phyloP scores from a whole-genome alignment of 179 eudicot species.

The Sideroxylon spinosum region DNA sequence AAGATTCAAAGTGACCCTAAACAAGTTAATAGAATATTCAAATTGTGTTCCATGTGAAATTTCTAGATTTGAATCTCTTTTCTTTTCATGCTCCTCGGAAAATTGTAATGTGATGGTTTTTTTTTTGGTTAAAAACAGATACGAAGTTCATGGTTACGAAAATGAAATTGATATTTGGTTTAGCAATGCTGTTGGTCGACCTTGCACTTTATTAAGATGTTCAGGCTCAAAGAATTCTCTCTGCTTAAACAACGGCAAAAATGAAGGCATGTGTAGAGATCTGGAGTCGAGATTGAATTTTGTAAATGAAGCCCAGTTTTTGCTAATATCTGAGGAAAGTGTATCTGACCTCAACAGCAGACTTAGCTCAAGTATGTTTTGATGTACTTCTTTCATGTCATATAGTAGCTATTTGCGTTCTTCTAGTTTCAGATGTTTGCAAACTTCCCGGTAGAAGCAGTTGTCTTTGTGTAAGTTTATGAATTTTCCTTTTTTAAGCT shows the following conservation, averaged over 20 bases:
- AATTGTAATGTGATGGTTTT: background rate
- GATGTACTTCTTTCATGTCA: slow-evolving; percentile 10
- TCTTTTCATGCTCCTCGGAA: background rate
- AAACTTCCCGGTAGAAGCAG: background rate
- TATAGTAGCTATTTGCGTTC: background rate
- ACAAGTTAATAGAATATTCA: no score
- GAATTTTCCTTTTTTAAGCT: background rate
- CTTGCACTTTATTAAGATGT: slow-evolving; percentile 71
- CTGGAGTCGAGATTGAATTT: slow-evolving; percentile 55
- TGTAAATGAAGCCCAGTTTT: slow-evolving; percentile 89
- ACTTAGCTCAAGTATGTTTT: slow-evolving; percentile 61
- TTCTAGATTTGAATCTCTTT: no score
- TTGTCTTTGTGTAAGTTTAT: background rate
- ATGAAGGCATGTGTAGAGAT: slow-evolving; percentile 56
- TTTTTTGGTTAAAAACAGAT: slow-evolving; percentile 35
- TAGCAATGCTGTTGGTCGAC: slow-evolving; percentile 72
- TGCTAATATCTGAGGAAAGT: slow-evolving; percentile 83
- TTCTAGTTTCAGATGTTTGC: slow-evolving; percentile 4
- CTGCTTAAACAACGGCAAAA: slow-evolving; percentile 27
- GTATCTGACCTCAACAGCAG: slow-evolving; percentile 71
- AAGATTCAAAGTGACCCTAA: no score
- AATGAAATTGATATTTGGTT: slow-evolving; percentile 75
- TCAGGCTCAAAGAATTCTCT: slow-evolving; percentile 26
- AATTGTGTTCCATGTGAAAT: no score
- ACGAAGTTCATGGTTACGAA: slow-evolving; percentile 53